A percentile compares a stretch with the other conserved stretches of the same genome.
phyloP scores from a whole-genome alignment of 1,284 basidiomycete species.

The Rhodotorula sp. region DNA sequence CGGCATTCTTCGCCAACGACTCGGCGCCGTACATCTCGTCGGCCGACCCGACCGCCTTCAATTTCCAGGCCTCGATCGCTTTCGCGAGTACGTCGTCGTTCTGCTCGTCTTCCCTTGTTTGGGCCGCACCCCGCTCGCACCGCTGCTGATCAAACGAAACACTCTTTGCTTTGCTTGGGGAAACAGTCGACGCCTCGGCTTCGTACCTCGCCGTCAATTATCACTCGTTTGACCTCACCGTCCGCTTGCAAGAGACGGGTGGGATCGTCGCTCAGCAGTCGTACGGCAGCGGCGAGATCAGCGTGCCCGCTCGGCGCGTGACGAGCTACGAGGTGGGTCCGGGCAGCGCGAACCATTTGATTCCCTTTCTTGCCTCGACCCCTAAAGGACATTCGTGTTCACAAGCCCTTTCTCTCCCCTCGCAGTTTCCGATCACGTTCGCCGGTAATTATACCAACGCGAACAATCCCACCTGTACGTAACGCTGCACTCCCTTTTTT shows the following conservation, averaged over 20 bases:
- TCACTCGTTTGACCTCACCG: conserved; percentile 24
- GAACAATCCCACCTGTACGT: conserved; percentile 16
- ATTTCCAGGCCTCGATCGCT: conserved; percentile 15
- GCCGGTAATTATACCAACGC: conserved; percentile 20
- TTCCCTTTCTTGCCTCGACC: no score
- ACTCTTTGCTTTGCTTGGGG: no score
- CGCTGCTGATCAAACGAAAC: no score
- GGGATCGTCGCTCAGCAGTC: conserved; percentile 9
- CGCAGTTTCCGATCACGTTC: conserved; percentile 24
- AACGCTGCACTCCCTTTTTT: no score
- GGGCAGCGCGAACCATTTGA: no score
- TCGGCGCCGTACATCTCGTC: conserved; percentile 18
- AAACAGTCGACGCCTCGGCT: conserved; percentile 26
- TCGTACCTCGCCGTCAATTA: conserved; percentile 29
- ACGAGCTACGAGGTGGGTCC: conserved; percentile 20
- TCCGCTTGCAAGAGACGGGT: conserved; percentile 23
- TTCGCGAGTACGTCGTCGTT: conserved; percentile 15
- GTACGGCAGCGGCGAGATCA: conserved; percentile 23
- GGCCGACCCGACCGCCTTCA: conserved; percentile 21
- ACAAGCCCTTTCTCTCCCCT: accelerated
- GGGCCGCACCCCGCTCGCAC: no score
- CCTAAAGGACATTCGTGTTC: not conserved
- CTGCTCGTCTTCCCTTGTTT: not conserved
- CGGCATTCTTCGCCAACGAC: conserved; percentile 17
- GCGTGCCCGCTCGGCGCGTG: conserved; percentile 5